Conservation (phyloP, 2,329 filamentous ascomycete genomes). For the Gnomoniopsis smithogilvyi region DNA sequence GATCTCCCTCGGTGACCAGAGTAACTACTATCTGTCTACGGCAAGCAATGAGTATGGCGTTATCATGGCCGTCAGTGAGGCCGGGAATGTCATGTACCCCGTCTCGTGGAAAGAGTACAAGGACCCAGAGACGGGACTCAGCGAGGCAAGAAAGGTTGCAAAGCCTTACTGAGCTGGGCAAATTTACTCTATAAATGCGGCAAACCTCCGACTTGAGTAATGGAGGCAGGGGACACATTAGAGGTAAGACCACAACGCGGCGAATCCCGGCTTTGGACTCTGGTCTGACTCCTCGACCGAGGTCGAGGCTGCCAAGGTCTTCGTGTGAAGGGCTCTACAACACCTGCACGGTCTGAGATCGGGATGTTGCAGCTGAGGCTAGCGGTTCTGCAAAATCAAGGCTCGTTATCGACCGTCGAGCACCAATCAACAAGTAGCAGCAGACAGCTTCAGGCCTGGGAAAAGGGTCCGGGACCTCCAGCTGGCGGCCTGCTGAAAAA, state of each 20-base stretch:
- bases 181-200: neutral
- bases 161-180: slow-evolving; percentile 72
- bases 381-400: neutral
- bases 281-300: neutral
- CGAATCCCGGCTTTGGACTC: neutral
- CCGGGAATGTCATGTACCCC: slow-evolving; percentile 86
- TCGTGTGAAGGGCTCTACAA: neutral
- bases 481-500: no score
- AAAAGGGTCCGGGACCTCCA: no score
- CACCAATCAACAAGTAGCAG: neutral
- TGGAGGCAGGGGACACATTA: no score
- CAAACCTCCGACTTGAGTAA: no score
- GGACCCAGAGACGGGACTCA: slow-evolving; percentile 73
- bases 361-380: neutral
- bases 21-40: slow-evolving; percentile 92
- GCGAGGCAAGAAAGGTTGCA: slow-evolving; percentile 86
- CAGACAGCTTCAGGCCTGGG: no score
- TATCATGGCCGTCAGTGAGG: slow-evolving; percentile 86
- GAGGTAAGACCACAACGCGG: no score
- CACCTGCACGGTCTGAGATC: neutral
- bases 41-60: slow-evolving; percentile 89
- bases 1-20: slow-evolving; percentile 90
- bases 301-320: neutral
- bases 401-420: neutral
- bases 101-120: slow-evolving; percentile 94